Conservation (phyloP, 1,139 yeast genomes). For the Pichia sp. region DNA sequence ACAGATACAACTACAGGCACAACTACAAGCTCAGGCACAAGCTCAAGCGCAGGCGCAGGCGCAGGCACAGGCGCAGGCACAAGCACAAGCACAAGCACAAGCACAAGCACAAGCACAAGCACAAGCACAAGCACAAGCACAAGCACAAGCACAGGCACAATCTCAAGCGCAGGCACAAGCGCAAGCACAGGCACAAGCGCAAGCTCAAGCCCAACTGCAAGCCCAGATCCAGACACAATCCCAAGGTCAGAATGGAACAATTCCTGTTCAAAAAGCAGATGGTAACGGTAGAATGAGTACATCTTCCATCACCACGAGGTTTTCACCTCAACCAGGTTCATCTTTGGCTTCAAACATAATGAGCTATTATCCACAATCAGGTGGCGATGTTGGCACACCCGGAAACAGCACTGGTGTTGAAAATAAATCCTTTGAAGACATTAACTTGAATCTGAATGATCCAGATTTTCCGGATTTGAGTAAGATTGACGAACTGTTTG, state of each 20-base stretch:
- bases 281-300: slow-evolving; percentile 32
- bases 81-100: slow-evolving; percentile 19
- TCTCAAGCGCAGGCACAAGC: slow-evolving; percentile 25
- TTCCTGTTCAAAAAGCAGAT: slow-evolving; percentile 8
- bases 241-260: slow-evolving; percentile 5
- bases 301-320: slow-evolving; percentile 29
- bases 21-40: slow-evolving; percentile 21
- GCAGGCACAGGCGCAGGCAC: slow-evolving; percentile 16
- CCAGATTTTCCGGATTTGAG: slow-evolving; percentile 14
- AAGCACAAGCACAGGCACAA: slow-evolving; percentile 10
- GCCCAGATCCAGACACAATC: slow-evolving; percentile 9
- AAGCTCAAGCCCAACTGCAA: slow-evolving; percentile 17
- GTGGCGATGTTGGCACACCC: not conserved
- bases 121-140: slow-evolving; percentile 21
- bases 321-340: slow-evolving; percentile 30
- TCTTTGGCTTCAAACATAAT: slow-evolving; percentile 4
- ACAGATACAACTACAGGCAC: slow-evolving; percentile 21
- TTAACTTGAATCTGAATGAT: not conserved
- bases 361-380: slow-evolving; percentile 2
- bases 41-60: slow-evolving; percentile 18
- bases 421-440: not conserved
- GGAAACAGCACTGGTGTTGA: not conserved
- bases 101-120: slow-evolving; percentile 25
- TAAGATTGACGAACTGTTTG: slow-evolving; percentile 18
- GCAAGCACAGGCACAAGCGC: slow-evolving; percentile 21